Evolutionary conservation across 164 flowering plant genomes (phyloP), one percentile per base, ranked within the genome.

Genomic region (Vitis rotundifolia): DNA sequence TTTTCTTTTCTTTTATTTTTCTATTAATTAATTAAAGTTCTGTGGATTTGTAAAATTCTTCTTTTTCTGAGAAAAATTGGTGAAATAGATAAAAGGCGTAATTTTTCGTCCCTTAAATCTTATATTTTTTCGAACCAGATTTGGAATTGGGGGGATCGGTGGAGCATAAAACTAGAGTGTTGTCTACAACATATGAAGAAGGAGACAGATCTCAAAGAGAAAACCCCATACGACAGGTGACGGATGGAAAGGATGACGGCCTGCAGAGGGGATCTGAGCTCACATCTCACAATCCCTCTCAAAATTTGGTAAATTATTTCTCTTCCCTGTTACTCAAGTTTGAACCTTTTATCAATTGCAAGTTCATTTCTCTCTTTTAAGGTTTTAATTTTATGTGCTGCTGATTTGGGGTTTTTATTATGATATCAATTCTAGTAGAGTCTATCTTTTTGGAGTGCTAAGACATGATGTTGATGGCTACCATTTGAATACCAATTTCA

Each of bases 171-270:
- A 76, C 83, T 67, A 71, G 92, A 73, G 86, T 83, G 11, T 77
- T 87, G 53, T 89, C 87, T 37, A 78, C 91, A 3, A 71, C 87
- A 2, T 63, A 62, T 37, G 83, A 76, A 2, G 80, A 29, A 66
- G 44, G 44, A 37, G 69, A 61, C 61, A 72, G 63, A 22, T 59
- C 82, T 61, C 75, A 70, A 63, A 71, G 64, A 49, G 86, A 77
- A 47, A 83, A 82, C 61, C 77, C 81, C 58, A 92, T 94, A 66
- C 78, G 73, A 57, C 84, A 78, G 77, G 90, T 86, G 12, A 89
- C 82, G 53, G 79, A 81, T 63, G 66, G 9, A 50, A 59, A 11
- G 73, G 16, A 65, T 65, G 49, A 50, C 67, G 22, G 6, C 67
- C 47, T 47, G 52, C 10, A 15, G 63, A 15, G 44, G 63, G 64